A percentile compares a stretch with the other conserved stretches of the same genome.
phyloP scores from a whole-genome alignment of 2,329 filamentous ascomycete genomes.

The Fusarium hostae region DNA sequence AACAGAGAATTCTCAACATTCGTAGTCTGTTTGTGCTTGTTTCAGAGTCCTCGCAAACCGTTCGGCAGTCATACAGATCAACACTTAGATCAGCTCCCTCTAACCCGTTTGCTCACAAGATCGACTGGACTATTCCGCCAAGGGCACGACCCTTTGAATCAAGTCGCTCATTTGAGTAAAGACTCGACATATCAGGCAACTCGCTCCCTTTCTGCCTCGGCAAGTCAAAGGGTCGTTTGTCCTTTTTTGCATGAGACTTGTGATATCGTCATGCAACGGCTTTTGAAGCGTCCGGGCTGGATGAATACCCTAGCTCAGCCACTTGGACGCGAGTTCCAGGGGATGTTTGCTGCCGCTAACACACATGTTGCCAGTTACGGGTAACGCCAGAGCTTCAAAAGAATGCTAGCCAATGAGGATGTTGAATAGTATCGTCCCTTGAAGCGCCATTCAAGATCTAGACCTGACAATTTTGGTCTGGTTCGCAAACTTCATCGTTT shows the following conservation, averaged over 20 bases:
- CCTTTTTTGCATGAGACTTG: not conserved
- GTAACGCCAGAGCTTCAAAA: conserved; percentile 11
- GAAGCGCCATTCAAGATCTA: conserved; percentile 4
- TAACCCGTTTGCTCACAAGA: conserved; percentile 18
- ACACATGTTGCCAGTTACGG: not conserved
- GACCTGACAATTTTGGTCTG: conserved; percentile 1
- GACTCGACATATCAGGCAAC: conserved; percentile 17
- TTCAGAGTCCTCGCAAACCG: conserved; percentile 4
- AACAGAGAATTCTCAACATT: not conserved
- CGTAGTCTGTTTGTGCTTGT: not conserved
- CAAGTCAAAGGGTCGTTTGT: not conserved
- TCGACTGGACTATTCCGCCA: conserved; percentile 35
- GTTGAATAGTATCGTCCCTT: not conserved
- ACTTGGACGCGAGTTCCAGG: not conserved
- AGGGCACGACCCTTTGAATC: conserved; percentile 27
- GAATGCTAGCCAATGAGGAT: conserved; percentile 29
- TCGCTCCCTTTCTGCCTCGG: conserved; percentile 21
- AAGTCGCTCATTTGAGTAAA: conserved; percentile 24
- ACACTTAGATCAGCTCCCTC: conserved; percentile 26
- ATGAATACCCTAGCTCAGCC: not conserved
- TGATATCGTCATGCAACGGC: not conserved
- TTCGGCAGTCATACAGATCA: conserved; percentile 22
- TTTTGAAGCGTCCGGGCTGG: not conserved
- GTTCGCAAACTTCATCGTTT: not conserved
- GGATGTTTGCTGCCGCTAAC: conserved; percentile 2